Percentiles rank a stretch among this genome's conserved stretches.
Conservation (phyloP, 345 rosid genomes). For the Rhizophora mangle region DNA sequence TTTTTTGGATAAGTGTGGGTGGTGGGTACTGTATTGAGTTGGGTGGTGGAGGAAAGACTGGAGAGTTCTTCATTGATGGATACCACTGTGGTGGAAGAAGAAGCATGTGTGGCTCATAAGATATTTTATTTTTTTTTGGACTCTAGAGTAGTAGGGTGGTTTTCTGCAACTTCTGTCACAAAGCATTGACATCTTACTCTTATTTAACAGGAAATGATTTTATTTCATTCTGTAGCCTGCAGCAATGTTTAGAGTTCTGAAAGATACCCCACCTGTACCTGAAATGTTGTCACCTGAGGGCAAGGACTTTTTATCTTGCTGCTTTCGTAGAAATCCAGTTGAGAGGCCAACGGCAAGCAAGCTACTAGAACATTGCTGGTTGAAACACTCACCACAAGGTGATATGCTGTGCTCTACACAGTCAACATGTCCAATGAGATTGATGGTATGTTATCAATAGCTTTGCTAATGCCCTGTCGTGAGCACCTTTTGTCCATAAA, state of each 20-base stretch:
- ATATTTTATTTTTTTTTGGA: no score
- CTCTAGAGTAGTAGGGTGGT: not conserved
- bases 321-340: conserved; percentile 88
- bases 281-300: conserved; percentile 77
- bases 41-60: no score
- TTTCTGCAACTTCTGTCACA: not conserved
- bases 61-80: no score
- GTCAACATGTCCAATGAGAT: conserved; percentile 41
- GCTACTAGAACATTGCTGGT: conserved; percentile 75
- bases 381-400: conserved; percentile 41
- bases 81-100: no score
- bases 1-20: no score
- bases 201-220: not conserved
- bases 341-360: conserved; percentile 68
- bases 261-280: conserved; percentile 78
- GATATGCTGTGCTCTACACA: conserved; percentile 38
- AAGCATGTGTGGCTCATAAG: no score
- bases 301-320: conserved; percentile 68
- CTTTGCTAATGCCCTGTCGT: not conserved
- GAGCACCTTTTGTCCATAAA: not conserved
- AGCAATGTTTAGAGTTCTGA: conserved; percentile 91
- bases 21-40: no score
- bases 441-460: conserved; percentile 37
- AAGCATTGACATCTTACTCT: not conserved
- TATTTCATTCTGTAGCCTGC: conserved; percentile 58